Base-by-base conservation (phyloP, 2,329 filamentous ascomycete genomes). In the Hyphodiscus sp. region DNA sequence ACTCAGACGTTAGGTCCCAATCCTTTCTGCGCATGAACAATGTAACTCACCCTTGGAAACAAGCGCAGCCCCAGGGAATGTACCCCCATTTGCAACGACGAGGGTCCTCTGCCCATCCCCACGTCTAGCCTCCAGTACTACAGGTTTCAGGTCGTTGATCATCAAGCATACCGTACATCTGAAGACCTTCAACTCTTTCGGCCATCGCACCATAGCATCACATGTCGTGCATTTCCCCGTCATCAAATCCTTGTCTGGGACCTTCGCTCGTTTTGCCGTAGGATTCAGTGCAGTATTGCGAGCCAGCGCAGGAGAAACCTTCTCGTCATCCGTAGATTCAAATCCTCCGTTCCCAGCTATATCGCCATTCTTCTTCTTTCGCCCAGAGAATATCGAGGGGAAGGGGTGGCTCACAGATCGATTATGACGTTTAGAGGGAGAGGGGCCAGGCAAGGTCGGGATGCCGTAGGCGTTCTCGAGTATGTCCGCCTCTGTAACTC, bases 161-260 rank as follows among this genome's bases (percentile, higher is more conserved):
- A 87, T 94, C 63, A 88, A 74, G 69, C 91, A 96, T 51, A 89
- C 86, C 43, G 87, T 87, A 69, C 91, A 96, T 62, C 89, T 81
- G 69, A 94, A 95, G 41, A 86, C 80, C 38, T 80, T 80, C 57
- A 91, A 71, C 50, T 85, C 81, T 57, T 78, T 81, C 1, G 89
- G 89, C 85, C 90, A 95, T 53, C 86, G 80, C 59, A 95, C 85
- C 52, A 84, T 81, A 51, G 86, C 87, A 63, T 86, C 87, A 69
- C 91, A 96, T 33, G 90, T 91, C 81, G 92, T 91, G 68, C 91
- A 96, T 62, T 82, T 84, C 20, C 89, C 87, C 30, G 82, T 85
- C 26, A 77, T 75, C 64, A 86, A 81, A 61, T 89, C 82, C 61
- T 77, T 81, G 59, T 76, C 74, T 19, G 72, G 66, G n/a, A 70